phyloP scores from a whole-genome alignment of 169 alveolate species.

The Neospora caninum region DNA sequence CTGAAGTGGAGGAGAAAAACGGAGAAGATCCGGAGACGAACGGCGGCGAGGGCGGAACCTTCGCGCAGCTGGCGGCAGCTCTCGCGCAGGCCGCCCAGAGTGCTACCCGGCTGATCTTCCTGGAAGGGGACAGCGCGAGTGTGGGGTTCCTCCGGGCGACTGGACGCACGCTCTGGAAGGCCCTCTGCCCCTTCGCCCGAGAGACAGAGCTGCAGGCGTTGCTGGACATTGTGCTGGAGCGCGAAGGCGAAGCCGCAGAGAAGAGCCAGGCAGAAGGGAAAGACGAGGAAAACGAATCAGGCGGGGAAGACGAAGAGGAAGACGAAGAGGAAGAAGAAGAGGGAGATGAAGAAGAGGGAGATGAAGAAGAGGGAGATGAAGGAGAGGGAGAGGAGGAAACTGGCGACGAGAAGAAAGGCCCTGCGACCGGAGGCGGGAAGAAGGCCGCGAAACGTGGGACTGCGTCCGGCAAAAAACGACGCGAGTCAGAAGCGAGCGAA shows the following conservation, averaged over 20 bases:
- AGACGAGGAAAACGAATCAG: neutral
- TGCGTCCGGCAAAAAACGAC: neutral
- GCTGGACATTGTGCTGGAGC: neutral
- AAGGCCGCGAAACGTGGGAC: neutral
- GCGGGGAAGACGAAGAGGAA: neutral
- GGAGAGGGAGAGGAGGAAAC: neutral
- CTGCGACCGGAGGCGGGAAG: neutral
- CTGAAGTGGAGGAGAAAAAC: neutral
- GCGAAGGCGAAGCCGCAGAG: neutral
- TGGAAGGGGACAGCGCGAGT: neutral
- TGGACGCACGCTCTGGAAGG: constrained; percentile 30
- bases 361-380: constrained; percentile 7
- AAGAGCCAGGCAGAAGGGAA: neutral
- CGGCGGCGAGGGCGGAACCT: neutral
- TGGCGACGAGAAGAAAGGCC: neutral
- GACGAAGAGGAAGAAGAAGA: neutral
- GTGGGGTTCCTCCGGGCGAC: neutral
- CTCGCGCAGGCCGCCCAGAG: neutral
- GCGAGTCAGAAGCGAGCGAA: neutral
- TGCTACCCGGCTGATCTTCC: neutral
- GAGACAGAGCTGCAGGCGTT: neutral
- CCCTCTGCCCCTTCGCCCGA: neutral
- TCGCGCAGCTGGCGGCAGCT: neutral
- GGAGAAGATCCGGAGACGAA: neutral
- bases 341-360: neutral